A percentile compares a stretch with the other conserved stretches of the same genome.
phyloP scores from a whole-genome alignment of 179 eudicot species.

The Monotropa hypopitys region DNA sequence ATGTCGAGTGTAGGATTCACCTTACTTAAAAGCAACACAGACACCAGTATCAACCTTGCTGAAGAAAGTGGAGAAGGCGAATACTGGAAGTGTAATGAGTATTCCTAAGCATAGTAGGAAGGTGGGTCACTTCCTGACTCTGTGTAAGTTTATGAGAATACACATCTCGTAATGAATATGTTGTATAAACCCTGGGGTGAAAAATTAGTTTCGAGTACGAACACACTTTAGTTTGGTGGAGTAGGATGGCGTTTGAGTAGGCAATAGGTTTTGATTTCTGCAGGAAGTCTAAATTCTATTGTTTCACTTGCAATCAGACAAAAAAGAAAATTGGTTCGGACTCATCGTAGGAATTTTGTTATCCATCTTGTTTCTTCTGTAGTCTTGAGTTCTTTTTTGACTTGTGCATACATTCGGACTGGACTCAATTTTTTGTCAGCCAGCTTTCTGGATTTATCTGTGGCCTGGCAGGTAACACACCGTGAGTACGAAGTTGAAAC shows the following conservation, averaged over 20 bases:
- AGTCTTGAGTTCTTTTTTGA: neutral
- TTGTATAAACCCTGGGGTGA: neutral
- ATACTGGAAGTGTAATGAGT: constrained; percentile 40
- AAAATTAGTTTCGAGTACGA: neutral
- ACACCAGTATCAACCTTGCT: constrained; percentile 65
- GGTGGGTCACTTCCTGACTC: constrained; percentile 28
- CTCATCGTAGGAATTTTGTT: neutral
- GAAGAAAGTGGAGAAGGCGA: constrained; percentile 58
- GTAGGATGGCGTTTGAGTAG: neutral
- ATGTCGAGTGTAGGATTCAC: constrained; percentile 30
- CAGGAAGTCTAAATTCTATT: neutral
- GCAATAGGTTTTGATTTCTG: neutral
- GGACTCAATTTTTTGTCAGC: constrained; percentile 2
- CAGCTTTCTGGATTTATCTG: constrained; percentile 1
- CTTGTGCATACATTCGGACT: neutral
- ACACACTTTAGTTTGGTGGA: neutral
- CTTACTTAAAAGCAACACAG: constrained; percentile 32
- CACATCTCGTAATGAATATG: neutral
- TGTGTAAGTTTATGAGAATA: neutral
- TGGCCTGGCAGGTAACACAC: constrained; percentile 60
- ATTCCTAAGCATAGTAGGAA: constrained; percentile 76
- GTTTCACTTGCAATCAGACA: neutral
- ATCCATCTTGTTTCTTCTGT: neutral
- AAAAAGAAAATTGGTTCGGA: neutral
- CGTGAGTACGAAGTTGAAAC: constrained; percentile 94